These are phyloP conservation scores for Aspergillus sparsus DNA, from an alignment of 495 filamentous ascomycete genomes.

Conservation along the genomic window DNA sequence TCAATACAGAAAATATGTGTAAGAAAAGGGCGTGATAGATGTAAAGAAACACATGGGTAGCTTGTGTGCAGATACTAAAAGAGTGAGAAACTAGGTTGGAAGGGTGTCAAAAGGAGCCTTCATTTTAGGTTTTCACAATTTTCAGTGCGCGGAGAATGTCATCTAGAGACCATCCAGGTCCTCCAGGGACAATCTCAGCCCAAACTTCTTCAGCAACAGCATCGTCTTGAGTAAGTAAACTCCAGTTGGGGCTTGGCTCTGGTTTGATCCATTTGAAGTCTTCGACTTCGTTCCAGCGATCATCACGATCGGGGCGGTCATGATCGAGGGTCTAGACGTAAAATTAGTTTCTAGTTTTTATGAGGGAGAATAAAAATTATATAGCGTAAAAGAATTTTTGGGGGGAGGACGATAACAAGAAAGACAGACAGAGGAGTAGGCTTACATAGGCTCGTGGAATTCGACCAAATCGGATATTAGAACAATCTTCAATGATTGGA, in stretches of 20 bases:
- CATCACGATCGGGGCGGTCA: conserved; percentile 44
- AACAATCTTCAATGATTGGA: conserved; percentile 93
- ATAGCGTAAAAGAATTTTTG: too few relatives aligned
- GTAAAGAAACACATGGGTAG: too few relatives aligned
- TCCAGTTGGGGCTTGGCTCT: conserved; percentile 88
- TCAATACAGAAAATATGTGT: neutral
- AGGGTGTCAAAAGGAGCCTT: too few relatives aligned
- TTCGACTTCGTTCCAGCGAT: conserved; percentile 86
- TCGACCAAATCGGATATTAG: conserved; percentile 72
- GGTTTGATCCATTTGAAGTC: conserved; percentile 97
- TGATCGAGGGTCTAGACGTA: conserved; percentile 38
- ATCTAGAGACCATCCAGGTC: conserved; percentile 60
- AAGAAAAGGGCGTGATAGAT: neutral
- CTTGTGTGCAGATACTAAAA: too few relatives aligned
- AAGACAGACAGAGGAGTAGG: conserved; percentile 10
- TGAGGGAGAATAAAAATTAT: neutral
- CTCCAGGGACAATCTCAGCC: conserved; percentile 67
- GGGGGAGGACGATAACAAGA: neutral
- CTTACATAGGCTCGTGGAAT: conserved; percentile 69
- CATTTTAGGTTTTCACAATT: conserved; percentile 35
- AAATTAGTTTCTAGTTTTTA: neutral
- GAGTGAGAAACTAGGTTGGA: too few relatives aligned
- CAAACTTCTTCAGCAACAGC: conserved; percentile 66
- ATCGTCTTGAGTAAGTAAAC: conserved; percentile 59
- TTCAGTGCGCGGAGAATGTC: conserved; percentile 67